These are phyloP conservation scores for Heimioporus sp. DNA, from an alignment of 768 basidiomycete genomes.

Conservation along the genomic window DNA sequence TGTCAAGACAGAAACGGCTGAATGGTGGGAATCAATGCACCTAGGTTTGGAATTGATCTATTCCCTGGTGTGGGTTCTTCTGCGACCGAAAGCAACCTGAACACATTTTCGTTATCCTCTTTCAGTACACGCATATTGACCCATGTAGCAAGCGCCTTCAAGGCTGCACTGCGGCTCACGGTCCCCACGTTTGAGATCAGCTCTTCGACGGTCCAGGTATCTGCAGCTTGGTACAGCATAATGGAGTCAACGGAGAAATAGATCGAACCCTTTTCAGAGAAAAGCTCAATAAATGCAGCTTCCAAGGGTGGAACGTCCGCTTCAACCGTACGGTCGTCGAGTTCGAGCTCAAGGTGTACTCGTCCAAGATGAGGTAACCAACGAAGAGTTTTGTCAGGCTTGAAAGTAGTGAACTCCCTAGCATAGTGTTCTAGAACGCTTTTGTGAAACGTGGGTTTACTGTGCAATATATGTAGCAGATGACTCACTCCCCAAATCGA, in stretches of 20 bases:
- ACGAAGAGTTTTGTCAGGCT: conserved; percentile 87
- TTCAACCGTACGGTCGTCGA: conserved; percentile 75
- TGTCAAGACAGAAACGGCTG: background rate
- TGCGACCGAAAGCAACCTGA: conserved; percentile 61
- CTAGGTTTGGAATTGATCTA: conserved; percentile 21
- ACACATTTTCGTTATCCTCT: conserved; percentile 58
- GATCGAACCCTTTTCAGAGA: conserved; percentile 61
- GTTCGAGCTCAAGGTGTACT: conserved; percentile 73
- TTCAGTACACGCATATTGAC: conserved; percentile 77
- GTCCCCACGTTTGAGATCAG: conserved; percentile 62
- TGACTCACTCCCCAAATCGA: conserved; percentile 71
- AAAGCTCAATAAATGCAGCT: conserved; percentile 87
- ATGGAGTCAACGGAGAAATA: background rate
- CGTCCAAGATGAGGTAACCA: conserved; percentile 92
- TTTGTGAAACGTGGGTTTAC: conserved; percentile 3
- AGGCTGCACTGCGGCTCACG: conserved; percentile 58
- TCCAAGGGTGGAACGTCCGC: conserved; percentile 84
- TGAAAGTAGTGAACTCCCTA: conserved; percentile 74
- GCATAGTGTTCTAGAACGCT: conserved; percentile 79
- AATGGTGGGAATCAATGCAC: conserved; percentile 11
- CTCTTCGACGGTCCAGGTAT: conserved; percentile 69
- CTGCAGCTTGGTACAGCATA: conserved; percentile 33
- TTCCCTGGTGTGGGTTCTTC: conserved; percentile 41
- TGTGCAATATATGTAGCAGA: background rate
- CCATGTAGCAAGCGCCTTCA: conserved; percentile 84